Percentiles rank a stretch among this genome's conserved stretches.
Evolutionary conservation across 305 asterid genomes (phyloP).

Genomic region (Fraxinus paxiana): DNA sequence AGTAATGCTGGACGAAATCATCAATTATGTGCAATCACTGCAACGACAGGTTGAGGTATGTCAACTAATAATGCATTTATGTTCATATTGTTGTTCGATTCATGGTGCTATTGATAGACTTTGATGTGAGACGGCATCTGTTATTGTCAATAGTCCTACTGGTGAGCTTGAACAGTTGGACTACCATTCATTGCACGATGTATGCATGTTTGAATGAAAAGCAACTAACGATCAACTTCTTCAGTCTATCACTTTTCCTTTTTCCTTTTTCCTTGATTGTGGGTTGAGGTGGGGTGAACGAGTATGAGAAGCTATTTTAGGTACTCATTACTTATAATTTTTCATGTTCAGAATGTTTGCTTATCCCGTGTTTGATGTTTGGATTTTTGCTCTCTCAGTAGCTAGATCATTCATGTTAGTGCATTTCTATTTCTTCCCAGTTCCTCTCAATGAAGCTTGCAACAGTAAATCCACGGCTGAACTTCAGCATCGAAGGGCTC

Average conservation of each 20-base stretch:
- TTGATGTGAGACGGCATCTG: background rate
- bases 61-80: background rate
- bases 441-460: slow-evolving; percentile 98
- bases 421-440: slow-evolving; percentile 39
- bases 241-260: background rate
- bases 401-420: background rate
- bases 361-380: too few relatives aligned
- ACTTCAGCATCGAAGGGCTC: slow-evolving; percentile 65
- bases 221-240: background rate
- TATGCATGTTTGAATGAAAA: background rate
- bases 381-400: background rate
- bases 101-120: background rate
- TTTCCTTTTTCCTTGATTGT: background rate
- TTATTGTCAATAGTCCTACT: background rate
- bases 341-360: background rate
- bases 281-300: background rate
- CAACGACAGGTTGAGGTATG: slow-evolving; percentile 97
- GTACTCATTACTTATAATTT: background rate
- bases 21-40: slow-evolving; percentile 89
- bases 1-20: slow-evolving; percentile 95
- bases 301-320: background rate
- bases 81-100: background rate
- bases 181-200: background rate
- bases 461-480: slow-evolving; percentile 72
- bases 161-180: background rate